Evolutionary conservation across 163 green algal species (phyloP).

Genomic region (Chlamydomonas reinhardtii): DNA sequence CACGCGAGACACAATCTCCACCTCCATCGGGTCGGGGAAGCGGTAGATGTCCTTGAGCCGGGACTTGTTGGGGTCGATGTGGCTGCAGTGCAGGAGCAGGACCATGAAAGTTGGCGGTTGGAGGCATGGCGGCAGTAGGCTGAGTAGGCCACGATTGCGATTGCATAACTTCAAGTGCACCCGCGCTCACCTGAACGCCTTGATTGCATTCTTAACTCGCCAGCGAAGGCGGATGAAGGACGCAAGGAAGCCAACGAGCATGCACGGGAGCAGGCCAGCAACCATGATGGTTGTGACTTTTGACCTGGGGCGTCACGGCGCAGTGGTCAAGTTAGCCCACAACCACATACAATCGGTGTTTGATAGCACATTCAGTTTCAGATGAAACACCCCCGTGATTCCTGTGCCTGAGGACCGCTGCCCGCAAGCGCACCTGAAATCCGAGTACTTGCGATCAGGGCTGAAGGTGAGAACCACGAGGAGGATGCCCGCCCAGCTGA

Average conservation of each 20-base stretch:
- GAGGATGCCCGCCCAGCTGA: slow-evolving; percentile 47
- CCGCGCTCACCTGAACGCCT: slow-evolving; percentile 17
- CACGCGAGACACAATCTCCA: slow-evolving; percentile 59
- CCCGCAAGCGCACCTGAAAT: neutral
- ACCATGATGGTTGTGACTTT: slow-evolving; percentile 49
- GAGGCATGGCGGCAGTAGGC: too few species aligned
- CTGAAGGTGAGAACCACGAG: slow-evolving; percentile 41
- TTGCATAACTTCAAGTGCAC: too few species aligned
- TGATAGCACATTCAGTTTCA: too few species aligned
- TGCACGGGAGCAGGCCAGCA: slow-evolving; percentile 14
- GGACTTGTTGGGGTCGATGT: slow-evolving; percentile 35
- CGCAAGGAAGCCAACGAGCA: slow-evolving; percentile 2
- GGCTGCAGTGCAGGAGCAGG: neutral
- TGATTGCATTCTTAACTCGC: slow-evolving; percentile 17
- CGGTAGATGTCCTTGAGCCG: slow-evolving; percentile 54
- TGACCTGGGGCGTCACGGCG: neutral
- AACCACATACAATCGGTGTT: too few species aligned
- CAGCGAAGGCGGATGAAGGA: slow-evolving; percentile 48
- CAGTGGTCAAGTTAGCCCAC: neutral
- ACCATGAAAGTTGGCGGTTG: neutral
- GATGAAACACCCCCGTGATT: too few species aligned
- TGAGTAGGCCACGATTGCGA: too few species aligned
- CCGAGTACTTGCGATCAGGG: neutral
- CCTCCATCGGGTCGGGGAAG: slow-evolving; percentile 53
- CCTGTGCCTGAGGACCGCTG: too few species aligned